phyloP scores from a whole-genome alignment of 768 basidiomycete species.

The Filobasidium wieringae region DNA sequence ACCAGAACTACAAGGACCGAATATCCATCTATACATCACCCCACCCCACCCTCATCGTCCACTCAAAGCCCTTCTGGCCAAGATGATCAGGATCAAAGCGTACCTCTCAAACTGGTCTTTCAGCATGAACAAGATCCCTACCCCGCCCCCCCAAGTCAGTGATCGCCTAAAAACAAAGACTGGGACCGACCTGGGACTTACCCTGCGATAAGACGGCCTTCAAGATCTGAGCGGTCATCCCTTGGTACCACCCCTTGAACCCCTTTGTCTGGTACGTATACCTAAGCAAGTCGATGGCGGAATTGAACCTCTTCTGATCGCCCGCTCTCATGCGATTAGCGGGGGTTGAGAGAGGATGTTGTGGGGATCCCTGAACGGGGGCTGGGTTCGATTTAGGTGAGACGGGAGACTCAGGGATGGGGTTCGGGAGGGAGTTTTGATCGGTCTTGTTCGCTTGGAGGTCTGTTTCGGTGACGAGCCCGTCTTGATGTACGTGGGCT shows the following conservation, averaged over 20 bases:
- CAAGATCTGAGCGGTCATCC: slow-evolving; percentile 89
- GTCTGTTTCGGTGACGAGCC: slow-evolving; percentile 12
- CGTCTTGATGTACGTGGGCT: slow-evolving; percentile 7
- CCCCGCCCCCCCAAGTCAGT: background rate
- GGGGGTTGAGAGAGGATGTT: slow-evolving; percentile 38
- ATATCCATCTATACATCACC: too few relatives aligned
- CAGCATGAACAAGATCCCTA: slow-evolving; percentile 73
- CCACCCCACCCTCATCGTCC: background rate
- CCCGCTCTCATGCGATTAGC: background rate
- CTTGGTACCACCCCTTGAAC: slow-evolving; percentile 91
- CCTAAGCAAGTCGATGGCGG: slow-evolving; percentile 60
- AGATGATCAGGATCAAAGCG: slow-evolving; percentile 56
- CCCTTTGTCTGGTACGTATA: slow-evolving; percentile 67
- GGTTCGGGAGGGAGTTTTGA: too few relatives aligned
- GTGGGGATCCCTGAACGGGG: slow-evolving; percentile 37
- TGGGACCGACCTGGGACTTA: slow-evolving; percentile 6
- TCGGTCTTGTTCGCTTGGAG: slow-evolving; percentile 36
- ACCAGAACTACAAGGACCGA: too few relatives aligned
- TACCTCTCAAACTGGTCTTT: slow-evolving; percentile 95
- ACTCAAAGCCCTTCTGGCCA: background rate
- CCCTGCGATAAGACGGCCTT: slow-evolving; percentile 95
- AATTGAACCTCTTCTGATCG: slow-evolving; percentile 6
- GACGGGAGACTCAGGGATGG: too few relatives aligned
- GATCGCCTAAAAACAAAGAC: background rate
- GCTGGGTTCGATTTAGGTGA: too few relatives aligned